Base-by-base conservation (phyloP, 108 stramenopile genomes). In the Licmophora abbreviata region DNA sequence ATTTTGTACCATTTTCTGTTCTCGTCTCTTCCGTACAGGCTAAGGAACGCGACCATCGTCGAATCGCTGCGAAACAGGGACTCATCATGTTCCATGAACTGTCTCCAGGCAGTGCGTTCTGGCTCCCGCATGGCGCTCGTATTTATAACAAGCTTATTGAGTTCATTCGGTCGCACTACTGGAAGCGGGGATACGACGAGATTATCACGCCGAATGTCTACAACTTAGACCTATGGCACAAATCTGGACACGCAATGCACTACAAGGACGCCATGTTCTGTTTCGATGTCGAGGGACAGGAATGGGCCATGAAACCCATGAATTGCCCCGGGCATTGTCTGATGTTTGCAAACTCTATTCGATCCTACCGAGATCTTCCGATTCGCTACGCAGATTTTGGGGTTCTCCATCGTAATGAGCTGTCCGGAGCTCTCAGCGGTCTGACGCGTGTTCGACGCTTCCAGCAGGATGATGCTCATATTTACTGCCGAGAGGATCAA, bases 291-390 rank as follows among this genome's bases (percentile, higher is more conserved):
- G 96, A 96, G 48, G 92, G 88, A 23, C 68, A 79, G 56, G 90
- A 93, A 60, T 95, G 83, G 83, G 98, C 88, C 31, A 83, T 99
- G 87, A 98, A 98, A 63, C 99, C 99, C 31, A 99, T 99, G 99
- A 99, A 99, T 73, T 99, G 99, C 59, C 99, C 99, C 37, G 97
- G 92, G 7, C 99, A 99, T 61, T 98, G 97, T 64, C 66, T 98
- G 22, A 76, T 98, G 66, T 99, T 98, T 74, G 88, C 43, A 10
- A 73, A 77, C 45, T 51, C 82, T 36, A 76, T 93, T 57, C 89
- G 95, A 20, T 92, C 91, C 37, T 98, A 92, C 61, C 93, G 97
- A 62, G 99, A 99, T 63, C 77, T 99, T 24, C 99, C 99, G 6
- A 66, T 98, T 31, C 90, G 99, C 6, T 78, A 81, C 48, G 97